These are phyloP conservation scores for Chloranthus sessilifolius DNA, from an alignment of 164 flowering plant genomes.

Conservation along the genomic window DNA sequence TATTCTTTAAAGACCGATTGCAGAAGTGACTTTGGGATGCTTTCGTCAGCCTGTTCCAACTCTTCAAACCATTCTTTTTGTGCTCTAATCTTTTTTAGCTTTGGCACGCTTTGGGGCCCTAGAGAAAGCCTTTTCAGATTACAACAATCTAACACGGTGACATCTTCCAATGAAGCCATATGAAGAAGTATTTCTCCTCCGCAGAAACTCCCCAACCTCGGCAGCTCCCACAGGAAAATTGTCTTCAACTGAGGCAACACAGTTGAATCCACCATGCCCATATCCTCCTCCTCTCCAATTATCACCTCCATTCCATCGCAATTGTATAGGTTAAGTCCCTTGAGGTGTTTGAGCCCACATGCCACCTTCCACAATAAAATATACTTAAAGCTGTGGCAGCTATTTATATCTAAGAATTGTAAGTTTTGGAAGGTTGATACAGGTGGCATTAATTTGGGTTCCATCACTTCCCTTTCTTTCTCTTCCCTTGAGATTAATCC, in stretches of 20 bases:
- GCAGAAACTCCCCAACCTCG: constrained; percentile 2
- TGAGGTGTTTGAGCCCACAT: not conserved
- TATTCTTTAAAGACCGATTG: too few species aligned
- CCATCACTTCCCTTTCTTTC: not conserved
- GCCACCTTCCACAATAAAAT: not conserved
- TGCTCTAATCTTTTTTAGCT: not conserved
- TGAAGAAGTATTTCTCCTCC: not conserved
- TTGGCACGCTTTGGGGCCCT: constrained; percentile 1
- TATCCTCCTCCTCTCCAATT: not conserved
- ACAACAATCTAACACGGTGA: not conserved
- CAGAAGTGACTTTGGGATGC: too few species aligned
- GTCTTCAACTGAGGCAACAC: constrained; percentile 2
- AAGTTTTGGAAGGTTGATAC: constrained; percentile 2
- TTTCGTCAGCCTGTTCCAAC: constrained; percentile 4
- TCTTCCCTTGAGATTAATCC: not conserved
- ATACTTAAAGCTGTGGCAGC: not conserved
- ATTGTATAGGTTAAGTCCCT: not conserved
- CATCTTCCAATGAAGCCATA: not conserved
- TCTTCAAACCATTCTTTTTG: constrained; percentile 2
- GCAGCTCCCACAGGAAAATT: not conserved
- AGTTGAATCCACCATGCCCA: not conserved
- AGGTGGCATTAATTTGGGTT: not conserved
- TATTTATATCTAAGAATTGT: not conserved
- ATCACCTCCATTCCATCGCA: constrained; percentile 2
- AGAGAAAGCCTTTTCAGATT: constrained; percentile 2